Conservation (phyloP, 148 eudicot species). For the Linanthus parryae region DNA sequence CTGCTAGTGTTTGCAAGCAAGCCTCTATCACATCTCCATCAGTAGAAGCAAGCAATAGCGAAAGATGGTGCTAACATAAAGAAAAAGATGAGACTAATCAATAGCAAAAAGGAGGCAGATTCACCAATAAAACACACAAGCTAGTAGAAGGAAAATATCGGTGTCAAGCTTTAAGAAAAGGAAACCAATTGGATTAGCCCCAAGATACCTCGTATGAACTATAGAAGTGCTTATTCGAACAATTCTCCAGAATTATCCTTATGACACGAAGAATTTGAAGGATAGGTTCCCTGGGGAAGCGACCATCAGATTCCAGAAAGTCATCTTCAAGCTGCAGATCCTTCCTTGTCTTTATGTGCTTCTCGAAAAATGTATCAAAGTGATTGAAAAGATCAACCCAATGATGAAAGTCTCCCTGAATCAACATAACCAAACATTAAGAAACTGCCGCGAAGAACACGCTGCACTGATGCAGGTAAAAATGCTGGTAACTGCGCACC, state of each 20-base stretch:
- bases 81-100: background rate
- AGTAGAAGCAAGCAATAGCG: constrained; percentile 80
- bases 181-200: too few species aligned
- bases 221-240: constrained; percentile 90
- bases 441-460: constrained; percentile 11
- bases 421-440: constrained; percentile 14
- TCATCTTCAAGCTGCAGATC: constrained; percentile 78
- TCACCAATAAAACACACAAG: too few species aligned
- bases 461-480: constrained; percentile 1
- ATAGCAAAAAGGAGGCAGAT: constrained; percentile 7
- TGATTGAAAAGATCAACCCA: constrained; percentile 96
- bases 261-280: constrained; percentile 84
- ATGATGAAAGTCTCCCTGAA: constrained; percentile 95
- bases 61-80: constrained; percentile 71
- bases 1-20: constrained; percentile 85
- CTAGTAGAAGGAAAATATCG: background rate
- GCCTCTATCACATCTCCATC: constrained; percentile 94
- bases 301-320: constrained; percentile 74
- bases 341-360: constrained; percentile 73
- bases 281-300: constrained; percentile 90
- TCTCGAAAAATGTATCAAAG: constrained; percentile 85
- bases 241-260: constrained; percentile 80
- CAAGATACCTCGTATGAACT: constrained; percentile 79
- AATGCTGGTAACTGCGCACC: constrained; percentile 39
- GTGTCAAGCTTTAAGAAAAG: background rate